Percentiles rank a stretch among this genome's conserved stretches.
Evolutionary conservation across 345 rosid genomes (phyloP).

Genomic region (Anacardium occidentale): DNA sequence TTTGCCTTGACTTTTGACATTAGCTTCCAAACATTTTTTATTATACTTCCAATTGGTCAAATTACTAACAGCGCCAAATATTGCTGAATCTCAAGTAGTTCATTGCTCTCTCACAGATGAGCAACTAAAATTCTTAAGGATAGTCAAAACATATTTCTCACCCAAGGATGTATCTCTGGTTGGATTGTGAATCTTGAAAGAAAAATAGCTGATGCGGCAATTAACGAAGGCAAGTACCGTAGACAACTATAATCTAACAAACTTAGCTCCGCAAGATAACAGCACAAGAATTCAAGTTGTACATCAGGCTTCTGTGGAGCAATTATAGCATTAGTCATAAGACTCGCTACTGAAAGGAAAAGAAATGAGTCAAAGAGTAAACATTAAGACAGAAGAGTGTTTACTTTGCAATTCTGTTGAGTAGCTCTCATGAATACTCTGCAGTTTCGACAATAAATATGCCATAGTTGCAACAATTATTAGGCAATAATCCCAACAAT

Average conservation of each 20-base stretch:
- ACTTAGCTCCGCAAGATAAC: constrained; percentile 68
- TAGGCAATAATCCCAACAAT: not conserved
- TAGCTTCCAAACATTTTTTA: not conserved
- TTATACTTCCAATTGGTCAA: not conserved
- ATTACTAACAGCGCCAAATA: not conserved
- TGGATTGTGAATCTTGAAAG: constrained; percentile 49
- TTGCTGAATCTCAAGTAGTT: not conserved
- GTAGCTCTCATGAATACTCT: constrained; percentile 47
- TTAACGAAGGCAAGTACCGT: constrained; percentile 56
- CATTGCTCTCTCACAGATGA: not conserved
- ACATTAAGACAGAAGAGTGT: constrained; percentile 9
- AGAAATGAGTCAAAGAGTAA: not conserved
- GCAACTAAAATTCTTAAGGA: not conserved
- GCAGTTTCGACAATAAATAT: constrained; percentile 20
- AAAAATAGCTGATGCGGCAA: constrained; percentile 61
- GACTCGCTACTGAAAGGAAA: not conserved
- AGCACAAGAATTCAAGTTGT: constrained; percentile 56
- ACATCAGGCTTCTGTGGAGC: constrained; percentile 33
- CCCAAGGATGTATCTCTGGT: constrained; percentile 63
- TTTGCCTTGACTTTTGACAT: not conserved
- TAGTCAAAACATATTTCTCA: constrained; percentile 22
- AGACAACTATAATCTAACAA: constrained; percentile 61
- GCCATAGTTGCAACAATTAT: not conserved
- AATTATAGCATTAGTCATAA: not conserved
- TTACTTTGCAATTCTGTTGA: constrained; percentile 43